Evolutionary conservation across 2,329 filamentous ascomycete genomes (phyloP).

Genomic region (Teratosphaeria zuluensis): DNA sequence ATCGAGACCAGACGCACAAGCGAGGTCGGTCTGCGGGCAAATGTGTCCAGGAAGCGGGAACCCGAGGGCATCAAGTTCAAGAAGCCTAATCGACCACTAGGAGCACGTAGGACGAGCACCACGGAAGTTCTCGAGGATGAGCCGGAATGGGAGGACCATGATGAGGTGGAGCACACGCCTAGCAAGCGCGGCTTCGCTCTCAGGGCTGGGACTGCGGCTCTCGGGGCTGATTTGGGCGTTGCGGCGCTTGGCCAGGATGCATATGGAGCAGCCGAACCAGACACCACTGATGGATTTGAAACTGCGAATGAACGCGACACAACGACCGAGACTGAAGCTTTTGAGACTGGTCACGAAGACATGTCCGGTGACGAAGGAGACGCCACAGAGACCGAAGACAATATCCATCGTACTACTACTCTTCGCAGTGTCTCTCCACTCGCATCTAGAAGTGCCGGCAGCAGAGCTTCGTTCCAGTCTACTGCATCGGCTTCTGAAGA

Average conservation of each 20-base stretch:
- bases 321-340: conserved; percentile 72
- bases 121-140: conserved; percentile 74
- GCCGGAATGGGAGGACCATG: conserved; percentile 85
- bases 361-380: conserved; percentile 66
- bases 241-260: conserved; percentile 41
- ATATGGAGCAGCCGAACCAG: conserved; percentile 29
- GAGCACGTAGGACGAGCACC: conserved; percentile 60
- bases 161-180: conserved; percentile 50
- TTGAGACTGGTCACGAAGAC: conserved; percentile 82
- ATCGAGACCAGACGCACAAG: conserved; percentile 52
- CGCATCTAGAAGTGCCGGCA: background rate
- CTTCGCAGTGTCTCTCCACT: conserved; percentile 17
- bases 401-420: background rate
- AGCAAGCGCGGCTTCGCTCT: conserved; percentile 32
- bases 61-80: conserved; percentile 54
- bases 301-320: conserved; percentile 66
- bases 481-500: conserved; percentile 54
- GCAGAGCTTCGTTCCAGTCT: conserved; percentile 20
- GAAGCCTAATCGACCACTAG: conserved; percentile 69
- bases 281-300: conserved; percentile 56
- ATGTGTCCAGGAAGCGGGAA: conserved; percentile 50
- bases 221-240: conserved; percentile 36
- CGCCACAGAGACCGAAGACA: conserved; percentile 73
- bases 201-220: conserved; percentile 21
- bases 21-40: conserved; percentile 35